Base-by-base conservation (phyloP, 768 basidiomycete genomes). In the Vishniacozyma victoriae region DNA sequence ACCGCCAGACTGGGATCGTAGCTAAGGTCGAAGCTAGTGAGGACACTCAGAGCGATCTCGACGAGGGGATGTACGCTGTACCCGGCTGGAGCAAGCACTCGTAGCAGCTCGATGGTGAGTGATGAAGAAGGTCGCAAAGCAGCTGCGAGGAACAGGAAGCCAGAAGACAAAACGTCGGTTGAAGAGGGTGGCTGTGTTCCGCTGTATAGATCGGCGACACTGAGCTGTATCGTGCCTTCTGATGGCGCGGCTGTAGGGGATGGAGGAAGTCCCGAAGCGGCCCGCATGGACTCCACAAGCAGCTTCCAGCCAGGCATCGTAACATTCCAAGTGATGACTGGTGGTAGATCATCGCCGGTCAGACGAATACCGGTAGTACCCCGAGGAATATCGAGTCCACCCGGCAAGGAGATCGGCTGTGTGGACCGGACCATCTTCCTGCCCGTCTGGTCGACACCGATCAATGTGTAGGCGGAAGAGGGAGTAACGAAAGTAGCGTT, bases 291-390 rank as follows among this genome's bases (percentile, higher is more conserved):
- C 57, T 90, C 89, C n/a, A 89, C 69, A 5, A 93, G 72, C 13
- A 93, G 68, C 55, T 80, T 84, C 91, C 91, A 95, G 2, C 86
- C 88, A 5, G 85, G 87, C 62, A 57, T 38, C 37, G 81, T 76
- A 55, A 85, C 82, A 53, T 83, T 78, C 91, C 91, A 95, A 16
- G 79, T 77, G 4, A 85, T 82, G 18, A 84, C 72, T 15, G 80
- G 85, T 1, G 79, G 81, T 3, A 79, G 79, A 44, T 87, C 86
- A 1, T 55, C 51, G 5, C 51, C 53, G 54, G 82, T 87, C 26
- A 92, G 75, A 18, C 90, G 75, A 6, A 80, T 79, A 2, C 87
- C 90, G 1, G 75, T 70, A 1, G 85, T 82, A 18, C 80, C 78
- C 5, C 79, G 75, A 19, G 84, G 83, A 4, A 95, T 76, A 11